Conservation (phyloP, 176 grass and related monocot species). For the Eremochloa ophiuroides region DNA sequence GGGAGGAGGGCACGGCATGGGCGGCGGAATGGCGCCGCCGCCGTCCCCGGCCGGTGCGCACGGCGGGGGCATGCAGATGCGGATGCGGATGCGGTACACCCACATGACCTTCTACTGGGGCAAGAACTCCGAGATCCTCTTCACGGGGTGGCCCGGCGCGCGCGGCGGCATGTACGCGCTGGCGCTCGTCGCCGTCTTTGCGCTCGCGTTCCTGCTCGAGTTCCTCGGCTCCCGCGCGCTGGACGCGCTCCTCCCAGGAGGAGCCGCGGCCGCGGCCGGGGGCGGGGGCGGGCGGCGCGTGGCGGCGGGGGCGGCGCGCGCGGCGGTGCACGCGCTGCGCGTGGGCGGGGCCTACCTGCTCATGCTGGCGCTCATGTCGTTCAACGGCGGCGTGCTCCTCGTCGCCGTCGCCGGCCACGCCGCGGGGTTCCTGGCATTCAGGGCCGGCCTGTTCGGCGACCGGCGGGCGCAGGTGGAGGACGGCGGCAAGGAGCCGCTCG, state of each 20-base stretch:
- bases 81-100: conserved; percentile 31
- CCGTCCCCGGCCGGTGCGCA: background rate
- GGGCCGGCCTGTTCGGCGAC: conserved; percentile 34
- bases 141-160: conserved; percentile 59
- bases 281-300: background rate
- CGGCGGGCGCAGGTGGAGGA: conserved; percentile 22
- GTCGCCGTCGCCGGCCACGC: conserved; percentile 53
- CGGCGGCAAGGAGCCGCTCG: conserved; percentile 15
- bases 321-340: conserved; percentile 41
- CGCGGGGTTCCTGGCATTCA: conserved; percentile 48
- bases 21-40: conserved; percentile 10
- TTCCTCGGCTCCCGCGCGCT: conserved; percentile 33
- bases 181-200: conserved; percentile 49
- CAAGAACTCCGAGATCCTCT: conserved; percentile 75
- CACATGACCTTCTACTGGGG: conserved; percentile 99
- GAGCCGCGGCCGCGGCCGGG: background rate
- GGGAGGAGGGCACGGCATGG: conserved; percentile 26
- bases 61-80: background rate
- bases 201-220: conserved; percentile 50
- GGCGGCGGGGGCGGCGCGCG: conserved; percentile 20
- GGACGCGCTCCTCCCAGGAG: background rate
- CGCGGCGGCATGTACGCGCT: conserved; percentile 76
- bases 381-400: conserved; percentile 77
- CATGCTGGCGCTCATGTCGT: conserved; percentile 97
- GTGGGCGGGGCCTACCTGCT: conserved; percentile 62